Base-by-base conservation (phyloP, 2,329 filamentous ascomycete species). In the Hymenoscyphus infarciens region DNA sequence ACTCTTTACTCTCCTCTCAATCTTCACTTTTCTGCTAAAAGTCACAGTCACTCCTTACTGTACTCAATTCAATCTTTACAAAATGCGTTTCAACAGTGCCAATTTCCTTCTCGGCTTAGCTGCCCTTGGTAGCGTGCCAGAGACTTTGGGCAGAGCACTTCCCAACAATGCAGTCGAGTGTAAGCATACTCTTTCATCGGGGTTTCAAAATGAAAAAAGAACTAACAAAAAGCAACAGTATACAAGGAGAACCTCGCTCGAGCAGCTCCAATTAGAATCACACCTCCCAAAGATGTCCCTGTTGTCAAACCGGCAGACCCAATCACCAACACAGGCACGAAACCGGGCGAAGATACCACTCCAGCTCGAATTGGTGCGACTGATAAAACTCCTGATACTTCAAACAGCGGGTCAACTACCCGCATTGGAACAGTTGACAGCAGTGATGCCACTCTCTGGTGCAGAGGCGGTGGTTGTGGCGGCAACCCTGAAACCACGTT, bases 41-140 rank as follows among this genome's bases (percentile, higher is more conserved):
- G 19, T 49, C 19, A 19, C 19, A 11, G 42, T 22, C 42, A 49
- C n/a, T 49, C 42, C 7, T 49, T 49, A 49, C 42, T 19, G n/a
- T 7, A 49, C 42, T 22, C 42, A 49, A 19, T 19, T 22, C 42
- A 49, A n/a, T 49, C 19, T 49, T 19, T 11, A 49, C 42, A 49
- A 38, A 38, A 55, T 55, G 53, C 53, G 53, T 55, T 55, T 55
- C 53, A 55, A 55, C 25, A 55, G 25, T 55, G 53, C 25, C 2
- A 29, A 25, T 55, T 29, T 55, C 22, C 25, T 55, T 16, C 53
- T 55, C 53, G 19, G 53, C 19, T 55, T 55, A 55, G 53, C 53
- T 31, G 25, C 53, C 25, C 25, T 55, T 29, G 22, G 53, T 22
- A 55, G 22, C 53, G 25, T 55, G 25, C 53, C 53, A 29, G 53